Conservation (phyloP, 2,329 filamentous ascomycete species). For the Incumbomyces delicatus region DNA sequence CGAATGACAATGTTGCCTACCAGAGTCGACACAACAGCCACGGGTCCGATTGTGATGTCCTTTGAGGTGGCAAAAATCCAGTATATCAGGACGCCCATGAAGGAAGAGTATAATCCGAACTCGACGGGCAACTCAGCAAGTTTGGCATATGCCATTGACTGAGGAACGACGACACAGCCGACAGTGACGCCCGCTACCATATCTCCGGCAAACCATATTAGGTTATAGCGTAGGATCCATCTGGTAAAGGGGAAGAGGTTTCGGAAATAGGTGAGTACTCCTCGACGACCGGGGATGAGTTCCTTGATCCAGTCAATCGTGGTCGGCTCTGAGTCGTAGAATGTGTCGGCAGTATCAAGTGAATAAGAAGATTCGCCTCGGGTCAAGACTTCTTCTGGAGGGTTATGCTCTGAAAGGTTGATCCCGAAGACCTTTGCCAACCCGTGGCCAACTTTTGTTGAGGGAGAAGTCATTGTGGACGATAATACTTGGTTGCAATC, state of each 20-base stretch:
- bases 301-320: slow-evolving; percentile 61
- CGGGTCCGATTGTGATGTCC: slow-evolving; percentile 94
- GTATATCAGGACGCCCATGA: slow-evolving; percentile 89
- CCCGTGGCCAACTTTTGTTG: slow-evolving; percentile 56
- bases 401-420: slow-evolving; percentile 59
- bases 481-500: too few relatives aligned
- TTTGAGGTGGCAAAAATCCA: slow-evolving; percentile 99
- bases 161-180: slow-evolving; percentile 78
- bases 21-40: slow-evolving; percentile 89
- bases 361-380: slow-evolving; percentile 74
- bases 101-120: slow-evolving; percentile 87
- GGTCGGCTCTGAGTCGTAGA: slow-evolving; percentile 73
- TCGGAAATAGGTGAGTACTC: slow-evolving; percentile 51
- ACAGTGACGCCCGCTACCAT: slow-evolving; percentile 73
- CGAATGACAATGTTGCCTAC: slow-evolving; percentile 70
- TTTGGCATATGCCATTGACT: slow-evolving; percentile 89
- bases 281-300: slow-evolving; percentile 48
- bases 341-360: slow-evolving; percentile 61
- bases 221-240: slow-evolving; percentile 87
- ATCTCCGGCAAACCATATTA: slow-evolving; percentile 81
- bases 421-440: slow-evolving; percentile 75
- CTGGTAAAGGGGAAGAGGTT: slow-evolving; percentile 76
- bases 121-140: slow-evolving; percentile 71
- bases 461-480: slow-evolving; percentile 18
- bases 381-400: slow-evolving; percentile 52